Conservation (phyloP, 495 filamentous ascomycete genomes). For the Trichoderma gamsii region DNA sequence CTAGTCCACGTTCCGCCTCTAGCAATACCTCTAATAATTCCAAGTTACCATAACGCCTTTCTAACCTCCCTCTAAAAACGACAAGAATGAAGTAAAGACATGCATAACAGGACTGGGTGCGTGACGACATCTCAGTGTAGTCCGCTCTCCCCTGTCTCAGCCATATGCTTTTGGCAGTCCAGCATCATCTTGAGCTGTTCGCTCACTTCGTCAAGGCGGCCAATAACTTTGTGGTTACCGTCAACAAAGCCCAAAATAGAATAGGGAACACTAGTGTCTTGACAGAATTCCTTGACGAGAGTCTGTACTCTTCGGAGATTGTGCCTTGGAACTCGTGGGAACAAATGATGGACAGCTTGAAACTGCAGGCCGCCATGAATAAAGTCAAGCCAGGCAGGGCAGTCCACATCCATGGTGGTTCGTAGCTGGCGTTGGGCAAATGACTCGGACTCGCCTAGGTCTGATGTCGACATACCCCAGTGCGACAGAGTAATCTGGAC, state of each 20-base stretch:
- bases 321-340: slow-evolving; percentile 41
- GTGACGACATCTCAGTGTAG: slow-evolving; percentile 22
- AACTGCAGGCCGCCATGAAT: slow-evolving; percentile 46
- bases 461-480: slow-evolving; percentile 44
- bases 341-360: slow-evolving; percentile 45
- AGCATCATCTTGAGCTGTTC: slow-evolving; percentile 36
- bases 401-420: slow-evolving; percentile 47
- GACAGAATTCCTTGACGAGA: slow-evolving; percentile 39
- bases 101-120: not conserved
- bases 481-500: slow-evolving; percentile 49
- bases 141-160: slow-evolving; percentile 35
- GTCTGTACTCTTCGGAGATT: slow-evolving; percentile 38
- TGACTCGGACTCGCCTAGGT: slow-evolving; percentile 41
- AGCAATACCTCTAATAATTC: no score
- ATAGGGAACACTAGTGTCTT: slow-evolving; percentile 39
- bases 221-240: slow-evolving; percentile 37
- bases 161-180: slow-evolving; percentile 40
- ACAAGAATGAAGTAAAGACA: not conserved
- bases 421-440: slow-evolving; percentile 45
- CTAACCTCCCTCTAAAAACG: no score
- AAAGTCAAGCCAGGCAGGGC: slow-evolving; percentile 43
- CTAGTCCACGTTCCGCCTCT: no score
- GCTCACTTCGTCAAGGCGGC: slow-evolving; percentile 34
- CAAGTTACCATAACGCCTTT: no score
- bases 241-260: slow-evolving; percentile 37